These are phyloP conservation scores for Lactarius trivialis DNA, from an alignment of 768 basidiomycete species.

Conservation along the genomic window DNA sequence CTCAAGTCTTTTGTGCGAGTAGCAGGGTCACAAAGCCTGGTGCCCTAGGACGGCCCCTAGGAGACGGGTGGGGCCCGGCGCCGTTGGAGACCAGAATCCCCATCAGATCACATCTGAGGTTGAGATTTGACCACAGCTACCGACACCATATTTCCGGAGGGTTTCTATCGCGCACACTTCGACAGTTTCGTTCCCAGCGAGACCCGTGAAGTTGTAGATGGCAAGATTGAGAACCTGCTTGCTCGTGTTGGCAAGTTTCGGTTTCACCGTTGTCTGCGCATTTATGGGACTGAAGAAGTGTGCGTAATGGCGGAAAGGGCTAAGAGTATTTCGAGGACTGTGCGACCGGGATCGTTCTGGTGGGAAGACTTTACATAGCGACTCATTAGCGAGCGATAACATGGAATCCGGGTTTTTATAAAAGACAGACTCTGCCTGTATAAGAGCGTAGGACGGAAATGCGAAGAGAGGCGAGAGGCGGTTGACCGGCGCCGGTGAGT, in stretches of 20 bases:
- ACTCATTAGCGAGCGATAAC: slow-evolving; percentile 81
- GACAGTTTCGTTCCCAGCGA: slow-evolving; percentile 58
- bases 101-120: too few relatives aligned
- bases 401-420: slow-evolving; percentile 69
- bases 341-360: slow-evolving; percentile 91
- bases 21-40: background rate
- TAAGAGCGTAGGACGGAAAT: slow-evolving; percentile 55
- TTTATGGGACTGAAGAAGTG: slow-evolving; percentile 84
- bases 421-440: slow-evolving; percentile 58
- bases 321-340: slow-evolving; percentile 82
- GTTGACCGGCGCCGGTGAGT: slow-evolving; percentile 35
- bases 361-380: slow-evolving; percentile 94
- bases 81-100: too few relatives aligned
- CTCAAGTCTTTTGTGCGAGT: background rate
- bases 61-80: too few relatives aligned
- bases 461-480: slow-evolving; percentile 62
- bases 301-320: slow-evolving; percentile 83
- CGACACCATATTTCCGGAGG: slow-evolving; percentile 86
- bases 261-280: slow-evolving; percentile 73
- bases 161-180: slow-evolving; percentile 81
- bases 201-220: slow-evolving; percentile 78
- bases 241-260: too few relatives aligned
- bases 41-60: too few relatives aligned
- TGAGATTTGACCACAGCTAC: slow-evolving; percentile 72
- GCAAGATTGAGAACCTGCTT: slow-evolving; percentile 68